Evolutionary conservation across 257 asterid species (phyloP), one percentile per base, ranked within the genome.

Genomic region (Avicennia marina): DNA sequence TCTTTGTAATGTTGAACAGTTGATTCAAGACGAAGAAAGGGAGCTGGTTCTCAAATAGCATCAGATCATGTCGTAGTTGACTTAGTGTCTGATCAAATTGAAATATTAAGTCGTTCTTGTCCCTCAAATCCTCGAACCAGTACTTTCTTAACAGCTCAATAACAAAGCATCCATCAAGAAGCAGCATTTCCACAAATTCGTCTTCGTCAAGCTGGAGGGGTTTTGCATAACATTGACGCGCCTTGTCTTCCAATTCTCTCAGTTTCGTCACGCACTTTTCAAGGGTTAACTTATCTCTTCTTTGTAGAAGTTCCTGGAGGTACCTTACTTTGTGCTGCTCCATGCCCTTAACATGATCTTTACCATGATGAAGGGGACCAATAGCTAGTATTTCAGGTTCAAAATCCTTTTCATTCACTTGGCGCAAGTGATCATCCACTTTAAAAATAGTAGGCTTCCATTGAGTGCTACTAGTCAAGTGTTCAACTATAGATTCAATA

Each of bases 361-460:
- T 61, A 25, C 26, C 17, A 13, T 12, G 34, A 20, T 61, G 67
- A 48, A 33, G 32, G 20, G 58, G 67, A 18, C 67, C 67, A 36
- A 61, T 61, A 17, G 67, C 39, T 11, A 61, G 15, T 25, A 61
- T 15, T 21, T 61, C 31, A 4, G 59, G 67, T 13, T 61, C 67
- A 7, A 33, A 61, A 39, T 29, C 67, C 18, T 16, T 12, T 21
- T 11, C 48, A 0, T 49, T 50, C 31, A 7, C 16, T 9, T 13
- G n/a, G 4, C 58, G 50, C 46, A 48, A 39, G 17, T 4, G 31
- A 34, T 61, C 52, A 49, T 12, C 31, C 22, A 61, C 54, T 21
- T 33, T 42, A 2, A 43, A 53, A 5, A 59, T 32, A 1, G 33
- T 43, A 9, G 65, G 34, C 24, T 59, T 20, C 1, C 44, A 45